Evolutionary conservation across 192 early-diverging fungal genomes (phyloP), one percentile per base, ranked within the genome.

Genomic region (Backusella liffmaniae): DNA sequence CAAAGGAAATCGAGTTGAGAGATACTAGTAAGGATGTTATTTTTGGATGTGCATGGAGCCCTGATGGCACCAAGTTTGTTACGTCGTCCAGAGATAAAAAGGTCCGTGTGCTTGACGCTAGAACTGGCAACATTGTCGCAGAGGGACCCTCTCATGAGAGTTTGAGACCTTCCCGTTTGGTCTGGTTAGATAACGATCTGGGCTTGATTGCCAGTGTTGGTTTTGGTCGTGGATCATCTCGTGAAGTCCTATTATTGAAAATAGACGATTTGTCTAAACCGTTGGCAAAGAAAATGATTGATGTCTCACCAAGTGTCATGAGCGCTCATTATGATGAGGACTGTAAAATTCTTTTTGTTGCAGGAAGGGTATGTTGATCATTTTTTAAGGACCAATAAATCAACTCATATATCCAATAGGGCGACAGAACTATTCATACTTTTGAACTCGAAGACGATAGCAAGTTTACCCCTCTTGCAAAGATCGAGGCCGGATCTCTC

Each of bases 291-390:
- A 84, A 79, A 12, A 76, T 73, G 1, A 89, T 96, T 69, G 96
- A 95, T 69, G 85, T 87, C 26, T 93, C 92, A 0, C 94, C 96
- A 4, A 91, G 93, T 18, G 70, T 94, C 1, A 87, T 97, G 36
- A 88, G 86, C 32, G 89, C 90, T 5, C 80, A 88, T 41, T 90
- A 86, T 10, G 95, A 98, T 70, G 53, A 77, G 18, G 95, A 97
- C 76, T 90, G 87, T 39, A 82, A 80, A 2, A 68, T 94, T 16
- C 81, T 95, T 29, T 93, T 90, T 68, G 82, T 94, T 23, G 87
- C 88, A 29, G 94, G 92, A n/a, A 87, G 91, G 3, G 82, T 83
- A 76, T 53, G 67, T 67, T 62, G 10, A 13, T 18, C 7, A 4
- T 13, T 32, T 35, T 35, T 35, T 67, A n/a, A 23, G 7, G 1